Percentiles rank a stretch among this genome's conserved stretches.
phyloP scores from a whole-genome alignment of 106 monocot species.

The Platanthera guangdongensis region DNA sequence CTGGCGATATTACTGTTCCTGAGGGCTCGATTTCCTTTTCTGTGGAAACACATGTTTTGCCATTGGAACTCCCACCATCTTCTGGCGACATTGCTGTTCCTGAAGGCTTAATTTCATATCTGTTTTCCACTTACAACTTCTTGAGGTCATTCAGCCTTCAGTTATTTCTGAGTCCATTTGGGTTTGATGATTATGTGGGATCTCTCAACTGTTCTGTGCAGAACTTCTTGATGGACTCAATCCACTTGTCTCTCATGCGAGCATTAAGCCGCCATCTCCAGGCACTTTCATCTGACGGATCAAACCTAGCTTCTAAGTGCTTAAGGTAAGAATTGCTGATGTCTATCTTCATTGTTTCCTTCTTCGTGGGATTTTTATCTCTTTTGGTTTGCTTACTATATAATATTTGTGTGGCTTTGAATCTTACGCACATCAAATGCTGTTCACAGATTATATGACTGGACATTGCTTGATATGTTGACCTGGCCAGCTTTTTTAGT shows the following conservation, averaged over 20 bases:
- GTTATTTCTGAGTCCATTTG: constrained; percentile 77
- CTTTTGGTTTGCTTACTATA: background rate
- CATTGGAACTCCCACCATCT: constrained; percentile 48
- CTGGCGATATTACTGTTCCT: constrained; percentile 48
- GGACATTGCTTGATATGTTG: constrained; percentile 68
- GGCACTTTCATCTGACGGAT: constrained; percentile 47
- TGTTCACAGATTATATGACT: constrained; percentile 43
- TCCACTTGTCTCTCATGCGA: constrained; percentile 64
- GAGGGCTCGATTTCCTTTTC: constrained; percentile 25
- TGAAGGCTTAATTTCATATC: constrained; percentile 41
- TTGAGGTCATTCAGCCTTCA: constrained; percentile 64
- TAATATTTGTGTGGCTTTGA: background rate
- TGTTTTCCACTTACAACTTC: constrained; percentile 82
- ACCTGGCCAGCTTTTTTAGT: constrained; percentile 83
- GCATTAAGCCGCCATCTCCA: constrained; percentile 68
- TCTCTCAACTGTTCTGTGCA: constrained; percentile 53
- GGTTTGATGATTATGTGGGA: constrained; percentile 63
- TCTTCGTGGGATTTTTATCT: background rate
- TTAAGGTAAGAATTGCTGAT: constrained; percentile 27
- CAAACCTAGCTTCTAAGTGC: constrained; percentile 37
- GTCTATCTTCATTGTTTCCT: background rate
- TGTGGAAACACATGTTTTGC: constrained; percentile 5
- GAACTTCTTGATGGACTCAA: constrained; percentile 56
- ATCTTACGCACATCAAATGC: constrained; percentile 1
- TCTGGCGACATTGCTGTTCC: constrained; percentile 54